A percentile compares a stretch with the other conserved stretches of the same genome.
Evolutionary conservation across 495 filamentous ascomycete genomes (phyloP).

Genomic region (Glarea lozoyensis): DNA sequence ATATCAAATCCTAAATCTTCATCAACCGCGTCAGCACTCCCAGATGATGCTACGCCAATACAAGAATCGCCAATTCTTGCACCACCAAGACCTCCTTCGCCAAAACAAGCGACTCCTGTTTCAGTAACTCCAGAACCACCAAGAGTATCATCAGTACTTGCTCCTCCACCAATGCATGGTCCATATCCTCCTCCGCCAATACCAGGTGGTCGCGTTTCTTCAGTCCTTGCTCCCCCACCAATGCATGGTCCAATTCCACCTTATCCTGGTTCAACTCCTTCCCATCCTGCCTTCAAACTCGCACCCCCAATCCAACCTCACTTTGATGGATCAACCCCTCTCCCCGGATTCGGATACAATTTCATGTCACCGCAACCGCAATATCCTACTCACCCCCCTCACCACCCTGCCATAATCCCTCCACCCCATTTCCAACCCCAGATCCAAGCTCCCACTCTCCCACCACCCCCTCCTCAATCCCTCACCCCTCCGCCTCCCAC

Average conservation of each 20-base stretch:
- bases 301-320: constrained; percentile 13
- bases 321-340: constrained; percentile 20
- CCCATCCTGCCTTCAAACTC: constrained; percentile 13
- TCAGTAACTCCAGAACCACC: constrained; percentile 1
- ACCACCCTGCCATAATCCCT: background rate
- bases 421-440: constrained; percentile 1
- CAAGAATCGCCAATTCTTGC: no score
- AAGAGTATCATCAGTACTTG: constrained; percentile 1
- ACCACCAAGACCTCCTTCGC: no score
- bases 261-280: constrained; percentile 1
- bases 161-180: constrained; percentile 6
- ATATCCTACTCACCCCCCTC: constrained; percentile 10
- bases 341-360: constrained; percentile 18
- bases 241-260: background rate
- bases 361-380: constrained; percentile 1
- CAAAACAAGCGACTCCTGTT: no score
- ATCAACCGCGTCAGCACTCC: no score
- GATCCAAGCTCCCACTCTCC: constrained; percentile 6
- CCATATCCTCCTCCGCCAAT: background rate
- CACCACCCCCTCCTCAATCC: constrained; percentile 6
- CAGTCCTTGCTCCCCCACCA: constrained; percentile 12
- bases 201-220: constrained; percentile 5
- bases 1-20: no score
- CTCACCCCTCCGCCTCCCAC: constrained; percentile 16
- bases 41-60: no score